Base-by-base conservation (phyloP, 2,329 filamentous ascomycete genomes). In the Pseudohalonectria lignicola region DNA sequence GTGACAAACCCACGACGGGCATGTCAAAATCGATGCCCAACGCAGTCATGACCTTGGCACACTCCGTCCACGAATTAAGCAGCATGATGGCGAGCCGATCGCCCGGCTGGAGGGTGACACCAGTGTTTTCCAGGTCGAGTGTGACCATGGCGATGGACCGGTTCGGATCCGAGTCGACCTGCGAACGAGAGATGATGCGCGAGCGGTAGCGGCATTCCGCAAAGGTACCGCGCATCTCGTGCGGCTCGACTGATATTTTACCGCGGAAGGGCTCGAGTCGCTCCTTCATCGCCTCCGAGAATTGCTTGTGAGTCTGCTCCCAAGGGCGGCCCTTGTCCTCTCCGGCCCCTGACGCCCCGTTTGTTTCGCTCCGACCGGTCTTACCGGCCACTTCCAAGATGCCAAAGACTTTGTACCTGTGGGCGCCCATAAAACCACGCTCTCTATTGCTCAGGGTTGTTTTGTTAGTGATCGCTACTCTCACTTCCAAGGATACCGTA, bases 341-440 rank as follows among this genome's bases (percentile, higher is more conserved):
- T 7, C 23, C 23, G 4, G 57, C 59, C 0, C 67, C 69, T 2
- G 68, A 69, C n/a, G 60, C 54, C 2, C 69, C 69, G 37, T 73
- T 73, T 0, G 69, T 72, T 41, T 63, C 69, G 0, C 67, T 66
- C 6, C 69, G 59, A 3, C 69, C 68, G 0, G 65, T 69, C 50
- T 74, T 73, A 31, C 61, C 63, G 2, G 69, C 69, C 12, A 71
- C 63, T 40, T 73, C 69, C 0, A 73, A 60, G 18, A 73, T 67
- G 2, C 69, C 69, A 43, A 71, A 74, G 4, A 74, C 69, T 46
- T 73, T 74, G 49, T 73, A 72, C n/a, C 68, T 53, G 45, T 74
- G 69, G 0, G 63, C 65, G 5, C 69, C 69, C 68, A 73, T 71
- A 47, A 73, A 73, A 1, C 69, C 69, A 16, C 68, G 57, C 45